phyloP scores from a whole-genome alignment of 306 rosid species.

The Crataegus laevigata region DNA sequence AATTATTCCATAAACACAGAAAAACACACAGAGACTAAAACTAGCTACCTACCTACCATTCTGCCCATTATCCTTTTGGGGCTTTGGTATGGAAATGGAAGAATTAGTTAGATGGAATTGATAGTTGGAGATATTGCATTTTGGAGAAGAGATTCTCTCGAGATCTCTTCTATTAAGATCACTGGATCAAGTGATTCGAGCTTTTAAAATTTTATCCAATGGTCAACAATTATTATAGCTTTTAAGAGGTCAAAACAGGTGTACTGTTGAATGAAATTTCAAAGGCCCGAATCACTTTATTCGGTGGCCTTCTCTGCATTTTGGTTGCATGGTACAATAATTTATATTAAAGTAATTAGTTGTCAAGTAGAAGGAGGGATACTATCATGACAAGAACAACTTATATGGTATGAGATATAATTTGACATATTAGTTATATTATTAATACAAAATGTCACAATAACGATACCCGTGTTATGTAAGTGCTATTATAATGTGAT shows the following conservation, averaged over 20 bases:
- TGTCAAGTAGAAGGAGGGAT: not conserved
- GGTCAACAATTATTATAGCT: no score
- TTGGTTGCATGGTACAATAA: not conserved
- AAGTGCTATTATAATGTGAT: not conserved
- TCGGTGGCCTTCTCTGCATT: not conserved
- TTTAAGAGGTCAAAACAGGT: no score
- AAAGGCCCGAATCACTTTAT: no score
- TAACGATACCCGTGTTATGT: no score
- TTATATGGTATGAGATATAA: no score
- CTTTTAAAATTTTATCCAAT: no score
- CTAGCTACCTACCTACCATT: not conserved
- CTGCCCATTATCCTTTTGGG: not conserved
- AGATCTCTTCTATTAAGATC: no score
- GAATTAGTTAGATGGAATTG: constrained; percentile 9
- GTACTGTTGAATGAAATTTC: no score
- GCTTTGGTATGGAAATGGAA: not conserved
- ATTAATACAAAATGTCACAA: not conserved
- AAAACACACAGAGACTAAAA: not conserved
- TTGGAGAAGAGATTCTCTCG: no score
- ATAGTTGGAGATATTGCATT: not conserved
- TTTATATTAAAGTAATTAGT: not conserved
- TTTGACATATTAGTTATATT: no score
- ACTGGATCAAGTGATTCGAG: no score
- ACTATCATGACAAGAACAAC: no score
- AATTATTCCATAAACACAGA: not conserved